phyloP scores from a whole-genome alignment of 495 filamentous ascomycete genomes.

The Cercophora scortea region DNA sequence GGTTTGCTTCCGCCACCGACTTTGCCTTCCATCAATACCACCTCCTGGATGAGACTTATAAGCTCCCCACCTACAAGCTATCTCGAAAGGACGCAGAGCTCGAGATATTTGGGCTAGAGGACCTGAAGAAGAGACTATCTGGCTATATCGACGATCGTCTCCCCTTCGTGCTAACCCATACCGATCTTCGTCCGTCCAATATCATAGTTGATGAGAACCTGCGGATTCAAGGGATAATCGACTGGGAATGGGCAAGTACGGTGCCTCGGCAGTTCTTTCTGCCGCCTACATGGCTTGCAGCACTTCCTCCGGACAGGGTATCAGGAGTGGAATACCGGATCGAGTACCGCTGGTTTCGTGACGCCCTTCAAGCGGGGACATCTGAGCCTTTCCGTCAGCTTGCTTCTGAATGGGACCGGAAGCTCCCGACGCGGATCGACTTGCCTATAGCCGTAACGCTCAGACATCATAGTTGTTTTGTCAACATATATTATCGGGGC shows the following conservation, averaged over 20 bases:
- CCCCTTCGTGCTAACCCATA: slow-evolving; percentile 19
- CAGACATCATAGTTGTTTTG: slow-evolving; percentile 1
- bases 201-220: slow-evolving; percentile 29
- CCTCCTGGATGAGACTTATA: slow-evolving; percentile 6
- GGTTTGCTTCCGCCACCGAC: slow-evolving; percentile 6
- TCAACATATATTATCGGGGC: slow-evolving; percentile 2
- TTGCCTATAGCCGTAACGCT: slow-evolving; percentile 1
- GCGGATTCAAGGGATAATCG: slow-evolving; percentile 31
- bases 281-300: slow-evolving; percentile 6
- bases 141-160: slow-evolving; percentile 6
- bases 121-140: slow-evolving; percentile 10
- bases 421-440: slow-evolving; percentile 1
- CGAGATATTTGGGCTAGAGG: slow-evolving; percentile 7
- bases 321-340: slow-evolving; percentile 2
- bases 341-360: slow-evolving; percentile 5
- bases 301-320: slow-evolving; percentile 1
- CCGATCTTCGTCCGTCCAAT: slow-evolving; percentile 19
- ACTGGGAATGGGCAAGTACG: slow-evolving; percentile 32
- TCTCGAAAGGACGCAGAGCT: slow-evolving; percentile 5
- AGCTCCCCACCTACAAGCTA: slow-evolving; percentile 7
- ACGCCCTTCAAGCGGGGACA: slow-evolving; percentile 1
- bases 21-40: slow-evolving; percentile 10
- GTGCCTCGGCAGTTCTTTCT: slow-evolving; percentile 5
- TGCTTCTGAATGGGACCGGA: slow-evolving; percentile 3
- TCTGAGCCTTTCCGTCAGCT: slow-evolving; percentile 5